Evolutionary conservation across 345 rosid genomes (phyloP).

Genomic region (Eucalyptus shirleyi): DNA sequence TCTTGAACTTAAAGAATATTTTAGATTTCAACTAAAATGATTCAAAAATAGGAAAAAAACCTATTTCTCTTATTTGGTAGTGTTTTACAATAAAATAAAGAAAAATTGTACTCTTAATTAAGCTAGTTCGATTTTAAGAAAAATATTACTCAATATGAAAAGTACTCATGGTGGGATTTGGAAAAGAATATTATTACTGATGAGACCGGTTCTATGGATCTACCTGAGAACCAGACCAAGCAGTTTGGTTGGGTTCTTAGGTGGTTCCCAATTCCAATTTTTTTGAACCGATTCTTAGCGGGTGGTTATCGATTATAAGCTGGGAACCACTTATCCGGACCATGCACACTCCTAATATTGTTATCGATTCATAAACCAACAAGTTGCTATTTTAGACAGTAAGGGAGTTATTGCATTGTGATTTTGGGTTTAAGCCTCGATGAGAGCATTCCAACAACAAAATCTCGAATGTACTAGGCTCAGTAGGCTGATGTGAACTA

Average conservation of each 20-base stretch:
- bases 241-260: accelerated
- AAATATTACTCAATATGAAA: no score
- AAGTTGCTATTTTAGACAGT: background rate
- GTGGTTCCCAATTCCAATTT: no score
- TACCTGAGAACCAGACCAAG: no score
- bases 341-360: background rate
- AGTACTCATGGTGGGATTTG: no score
- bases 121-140: no score
- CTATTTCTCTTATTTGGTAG: no score
- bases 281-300: accelerated
- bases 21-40: no score
- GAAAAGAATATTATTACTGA: no score
- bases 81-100: no score
- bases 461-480: background rate
- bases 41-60: no score
- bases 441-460: background rate
- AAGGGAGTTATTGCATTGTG: background rate
- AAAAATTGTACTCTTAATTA: no score
- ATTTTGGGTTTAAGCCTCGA: background rate
- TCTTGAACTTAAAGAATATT: no score
- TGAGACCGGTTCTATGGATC: accelerated
- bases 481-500: background rate
- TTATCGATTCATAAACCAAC: background rate
- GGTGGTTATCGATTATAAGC: accelerated
- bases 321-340: accelerated